A percentile compares a stretch with the other conserved stretches of the same genome.
phyloP scores from a whole-genome alignment of 163 green algal genomes.

The Scenedesmus sp. region DNA sequence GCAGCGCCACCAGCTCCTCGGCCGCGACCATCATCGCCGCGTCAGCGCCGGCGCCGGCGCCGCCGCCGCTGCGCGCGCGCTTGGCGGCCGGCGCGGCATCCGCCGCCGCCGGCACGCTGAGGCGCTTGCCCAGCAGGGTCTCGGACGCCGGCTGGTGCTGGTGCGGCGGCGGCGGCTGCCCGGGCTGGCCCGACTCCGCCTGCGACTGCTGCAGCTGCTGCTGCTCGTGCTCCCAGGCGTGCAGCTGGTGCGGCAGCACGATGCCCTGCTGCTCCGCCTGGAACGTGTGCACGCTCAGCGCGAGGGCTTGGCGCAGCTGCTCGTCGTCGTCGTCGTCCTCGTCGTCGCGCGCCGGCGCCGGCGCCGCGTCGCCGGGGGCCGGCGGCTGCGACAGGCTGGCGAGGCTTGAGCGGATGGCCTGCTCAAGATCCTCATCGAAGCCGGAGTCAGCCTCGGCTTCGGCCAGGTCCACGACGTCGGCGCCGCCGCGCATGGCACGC shows the following conservation, averaged over 20 bases:
- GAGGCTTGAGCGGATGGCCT: too few relatives aligned
- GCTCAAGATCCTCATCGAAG: too few relatives aligned
- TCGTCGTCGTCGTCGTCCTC: slow-evolving; percentile 8
- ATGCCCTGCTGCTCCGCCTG: slow-evolving; percentile 30
- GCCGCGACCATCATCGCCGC: too few relatives aligned
- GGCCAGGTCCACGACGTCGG: too few relatives aligned
- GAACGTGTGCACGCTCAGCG: slow-evolving; percentile 30
- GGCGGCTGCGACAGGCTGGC: too few relatives aligned
- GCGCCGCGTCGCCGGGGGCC: not conserved
- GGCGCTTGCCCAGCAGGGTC: not conserved
- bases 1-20: slow-evolving; percentile 6
- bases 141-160: not conserved
- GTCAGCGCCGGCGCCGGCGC: not conserved
- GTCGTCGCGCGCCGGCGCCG: not conserved
- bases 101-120: not conserved
- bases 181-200: not conserved
- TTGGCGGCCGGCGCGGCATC: slow-evolving; percentile 11
- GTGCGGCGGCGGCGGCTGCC: not conserved
- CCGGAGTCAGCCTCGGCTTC: too few relatives aligned
- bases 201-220: not conserved
- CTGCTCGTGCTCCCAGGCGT: not conserved
- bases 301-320: not conserved
- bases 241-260: not conserved
- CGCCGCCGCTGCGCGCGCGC: slow-evolving; percentile 5
- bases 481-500: too few relatives aligned